A percentile compares a stretch with the other conserved stretches of the same genome.
Evolutionary conservation across 2,329 filamentous ascomycete species (phyloP).

Genomic region (Apiospora koreana): DNA sequence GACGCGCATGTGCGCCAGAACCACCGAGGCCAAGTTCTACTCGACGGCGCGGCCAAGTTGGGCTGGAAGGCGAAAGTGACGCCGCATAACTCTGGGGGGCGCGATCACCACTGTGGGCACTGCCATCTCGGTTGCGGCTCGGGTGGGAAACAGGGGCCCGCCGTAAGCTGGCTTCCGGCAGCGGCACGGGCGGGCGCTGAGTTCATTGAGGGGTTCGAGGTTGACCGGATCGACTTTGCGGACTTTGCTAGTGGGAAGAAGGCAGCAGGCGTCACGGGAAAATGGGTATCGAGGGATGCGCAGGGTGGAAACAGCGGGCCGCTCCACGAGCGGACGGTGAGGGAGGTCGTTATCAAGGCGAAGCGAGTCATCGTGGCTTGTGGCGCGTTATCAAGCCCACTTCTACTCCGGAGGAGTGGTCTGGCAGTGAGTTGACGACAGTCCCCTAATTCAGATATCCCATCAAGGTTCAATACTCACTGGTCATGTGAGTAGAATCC

Average conservation of each 20-base stretch:
- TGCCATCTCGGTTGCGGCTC: conserved; percentile 46
- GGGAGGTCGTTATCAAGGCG: conserved; percentile 71
- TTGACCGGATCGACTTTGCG: conserved; percentile 59
- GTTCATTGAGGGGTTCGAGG: conserved; percentile 70
- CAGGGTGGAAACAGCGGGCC: conserved; percentile 56
- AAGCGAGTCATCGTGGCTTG: conserved; percentile 74
- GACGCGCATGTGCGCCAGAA: conserved; percentile 58
- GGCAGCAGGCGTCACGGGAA: conserved; percentile 13
- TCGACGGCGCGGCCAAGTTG: conserved; percentile 66
- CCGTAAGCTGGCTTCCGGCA: conserved; percentile 67
- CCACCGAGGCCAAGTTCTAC: conserved; percentile 58
- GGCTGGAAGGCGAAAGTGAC: conserved; percentile 64
- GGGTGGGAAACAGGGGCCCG: conserved; percentile 67
- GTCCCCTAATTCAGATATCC: neutral
- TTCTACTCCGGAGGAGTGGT: conserved; percentile 74
- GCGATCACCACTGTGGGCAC: conserved; percentile 61
- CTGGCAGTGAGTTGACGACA: conserved; percentile 51
- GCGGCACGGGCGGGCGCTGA: conserved; percentile 65
- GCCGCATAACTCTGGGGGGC: conserved; percentile 68
- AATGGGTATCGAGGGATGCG: conserved; percentile 60
- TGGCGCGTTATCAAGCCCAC: conserved; percentile 73
- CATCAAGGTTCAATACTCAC: neutral
- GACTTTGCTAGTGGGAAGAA: conserved; percentile 42
- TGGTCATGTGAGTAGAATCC: conserved; percentile 53
- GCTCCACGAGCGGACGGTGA: conserved; percentile 45